A percentile compares a stretch with the other conserved stretches of the same genome.
phyloP scores from a whole-genome alignment of 208 protist genomes.

The Leishmania aethiopica region DNA sequence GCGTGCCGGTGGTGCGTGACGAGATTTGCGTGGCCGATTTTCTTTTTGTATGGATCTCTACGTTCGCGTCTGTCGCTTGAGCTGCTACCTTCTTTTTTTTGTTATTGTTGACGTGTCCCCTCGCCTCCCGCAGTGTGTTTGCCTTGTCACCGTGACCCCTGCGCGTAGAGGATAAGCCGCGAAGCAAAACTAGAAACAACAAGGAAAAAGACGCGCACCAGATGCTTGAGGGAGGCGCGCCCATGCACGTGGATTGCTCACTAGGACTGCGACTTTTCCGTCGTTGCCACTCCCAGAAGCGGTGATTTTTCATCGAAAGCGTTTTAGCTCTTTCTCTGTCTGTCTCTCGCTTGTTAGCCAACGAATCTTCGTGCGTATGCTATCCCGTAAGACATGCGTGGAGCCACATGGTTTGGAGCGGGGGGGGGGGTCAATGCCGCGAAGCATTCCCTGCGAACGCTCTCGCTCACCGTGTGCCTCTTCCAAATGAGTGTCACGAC shows the following conservation, averaged over 20 bases:
- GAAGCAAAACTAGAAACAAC: not conserved
- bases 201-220: not conserved
- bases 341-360: not conserved
- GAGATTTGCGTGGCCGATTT: not conserved
- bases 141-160: not conserved
- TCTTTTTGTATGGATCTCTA: not conserved
- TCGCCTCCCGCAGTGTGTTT: not conserved
- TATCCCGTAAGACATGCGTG: not conserved
- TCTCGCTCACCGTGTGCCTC: not conserved
- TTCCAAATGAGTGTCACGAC: not conserved
- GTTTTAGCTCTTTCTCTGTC: constrained; percentile 2
- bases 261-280: not conserved
- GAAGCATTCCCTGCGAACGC: not conserved
- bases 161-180: not conserved
- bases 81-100: not conserved
- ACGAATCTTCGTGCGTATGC: not conserved
- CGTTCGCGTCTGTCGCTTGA: not conserved
- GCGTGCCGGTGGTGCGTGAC: not conserved
- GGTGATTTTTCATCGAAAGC: not conserved
- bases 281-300: not conserved
- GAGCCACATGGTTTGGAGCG: not conserved
- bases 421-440: not conserved
- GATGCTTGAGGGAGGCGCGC: not conserved
- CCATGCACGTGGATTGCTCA: not conserved
- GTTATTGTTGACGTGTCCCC: not conserved